phyloP scores from a whole-genome alignment of 2,329 filamentous ascomycete species.

The Calonectria naviculata region DNA sequence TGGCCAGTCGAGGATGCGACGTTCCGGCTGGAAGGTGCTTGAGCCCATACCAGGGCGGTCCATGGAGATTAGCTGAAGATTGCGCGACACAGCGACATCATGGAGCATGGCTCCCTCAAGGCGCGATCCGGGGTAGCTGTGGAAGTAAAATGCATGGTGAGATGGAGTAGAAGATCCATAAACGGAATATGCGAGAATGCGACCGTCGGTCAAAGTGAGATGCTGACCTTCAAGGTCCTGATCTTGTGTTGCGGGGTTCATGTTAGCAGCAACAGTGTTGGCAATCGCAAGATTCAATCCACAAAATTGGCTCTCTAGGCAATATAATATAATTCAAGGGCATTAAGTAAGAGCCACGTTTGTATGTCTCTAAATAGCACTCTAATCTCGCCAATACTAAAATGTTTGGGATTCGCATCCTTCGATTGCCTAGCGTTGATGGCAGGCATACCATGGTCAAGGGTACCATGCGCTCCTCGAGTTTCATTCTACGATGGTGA shows the following conservation, averaged over 20 bases:
- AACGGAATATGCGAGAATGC: neutral
- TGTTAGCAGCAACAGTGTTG: neutral
- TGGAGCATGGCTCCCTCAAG: neutral
- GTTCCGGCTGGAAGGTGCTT: neutral
- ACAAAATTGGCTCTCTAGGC: neutral
- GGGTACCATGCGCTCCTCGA: neutral
- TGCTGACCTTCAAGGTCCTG: neutral
- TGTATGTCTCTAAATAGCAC: neutral
- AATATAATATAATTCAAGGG: neutral
- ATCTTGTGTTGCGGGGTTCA: neutral
- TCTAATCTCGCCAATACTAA: neutral
- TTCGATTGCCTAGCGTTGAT: neutral
- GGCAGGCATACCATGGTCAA: neutral
- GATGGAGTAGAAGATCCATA: neutral
- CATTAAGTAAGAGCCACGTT: neutral
- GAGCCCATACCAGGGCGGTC: conserved; percentile 6
- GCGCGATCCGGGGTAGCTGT: neutral
- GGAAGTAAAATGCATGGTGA: neutral
- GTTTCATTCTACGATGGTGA: neutral
- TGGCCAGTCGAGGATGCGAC: conserved; percentile 2
- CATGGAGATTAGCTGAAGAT: neutral
- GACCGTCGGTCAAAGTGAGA: neutral
- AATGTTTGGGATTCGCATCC: neutral
- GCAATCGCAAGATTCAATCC: neutral
- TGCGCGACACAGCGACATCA: neutral